These are phyloP conservation scores for Thyridium curvatum DNA, from an alignment of 2,329 filamentous ascomycete species.

Conservation along the genomic window DNA sequence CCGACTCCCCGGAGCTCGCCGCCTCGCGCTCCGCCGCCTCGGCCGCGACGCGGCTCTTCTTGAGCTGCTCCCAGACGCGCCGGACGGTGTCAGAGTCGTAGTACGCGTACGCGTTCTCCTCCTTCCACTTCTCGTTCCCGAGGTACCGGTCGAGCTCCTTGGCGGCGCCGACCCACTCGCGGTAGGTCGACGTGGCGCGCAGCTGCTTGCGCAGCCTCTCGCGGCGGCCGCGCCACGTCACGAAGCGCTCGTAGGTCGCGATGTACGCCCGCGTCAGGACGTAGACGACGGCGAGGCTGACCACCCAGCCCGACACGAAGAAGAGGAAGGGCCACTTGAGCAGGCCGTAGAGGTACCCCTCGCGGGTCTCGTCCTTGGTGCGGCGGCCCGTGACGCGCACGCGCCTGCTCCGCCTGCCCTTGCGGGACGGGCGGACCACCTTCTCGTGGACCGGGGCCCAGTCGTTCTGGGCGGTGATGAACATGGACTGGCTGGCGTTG, in stretches of 20 bases:
- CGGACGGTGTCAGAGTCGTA: slow-evolving; percentile 84
- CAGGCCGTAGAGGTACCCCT: slow-evolving; percentile 83
- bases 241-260: slow-evolving; percentile 82
- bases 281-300: slow-evolving; percentile 67
- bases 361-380: slow-evolving; percentile 84
- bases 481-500: slow-evolving; percentile 30
- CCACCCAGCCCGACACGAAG: slow-evolving; percentile 74
- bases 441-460: slow-evolving; percentile 85
- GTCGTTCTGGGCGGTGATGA: slow-evolving; percentile 89
- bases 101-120: slow-evolving; percentile 70
- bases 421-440: slow-evolving; percentile 27
- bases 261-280: slow-evolving; percentile 83
- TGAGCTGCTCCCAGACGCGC: slow-evolving; percentile 71
- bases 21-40: slow-evolving; percentile 37
- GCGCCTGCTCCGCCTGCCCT: slow-evolving; percentile 21
- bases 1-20: slow-evolving; percentile 27
- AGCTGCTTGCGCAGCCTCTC: slow-evolving; percentile 66
- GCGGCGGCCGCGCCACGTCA: slow-evolving; percentile 81
- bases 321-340: slow-evolving; percentile 89
- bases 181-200: slow-evolving; percentile 66
- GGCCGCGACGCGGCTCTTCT: slow-evolving; percentile 53
- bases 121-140: slow-evolving; percentile 75
- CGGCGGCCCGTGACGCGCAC: slow-evolving; percentile 44
- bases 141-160: slow-evolving; percentile 73
- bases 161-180: slow-evolving; percentile 77